phyloP scores from a whole-genome alignment of 176 grass and related monocot species.

The Avena atlantica region DNA sequence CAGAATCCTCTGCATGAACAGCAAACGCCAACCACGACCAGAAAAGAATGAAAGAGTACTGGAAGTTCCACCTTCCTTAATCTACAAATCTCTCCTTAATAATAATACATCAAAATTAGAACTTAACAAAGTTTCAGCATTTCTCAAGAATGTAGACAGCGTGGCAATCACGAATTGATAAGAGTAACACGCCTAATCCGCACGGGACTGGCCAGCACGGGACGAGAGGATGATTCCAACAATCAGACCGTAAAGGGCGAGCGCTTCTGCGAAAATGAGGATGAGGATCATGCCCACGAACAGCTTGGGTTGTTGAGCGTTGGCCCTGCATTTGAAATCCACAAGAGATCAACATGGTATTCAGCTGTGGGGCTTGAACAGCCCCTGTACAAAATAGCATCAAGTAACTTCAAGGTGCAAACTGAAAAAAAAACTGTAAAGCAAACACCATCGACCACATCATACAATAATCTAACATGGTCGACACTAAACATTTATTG shows the following conservation, averaged over 20 bases:
- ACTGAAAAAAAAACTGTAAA: background rate
- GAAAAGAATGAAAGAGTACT: constrained; percentile 39
- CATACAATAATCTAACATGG: background rate
- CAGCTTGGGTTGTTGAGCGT: constrained; percentile 79
- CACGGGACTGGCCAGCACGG: constrained; percentile 77
- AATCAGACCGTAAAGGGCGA: constrained; percentile 77
- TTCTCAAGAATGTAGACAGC: constrained; percentile 45
- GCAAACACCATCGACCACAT: background rate
- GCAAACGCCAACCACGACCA: constrained; percentile 36
- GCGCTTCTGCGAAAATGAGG: constrained; percentile 80
- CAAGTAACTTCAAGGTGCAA: background rate
- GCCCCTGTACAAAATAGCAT: background rate
- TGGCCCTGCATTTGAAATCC: constrained; percentile 52
- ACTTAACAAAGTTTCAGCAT: constrained; percentile 36
- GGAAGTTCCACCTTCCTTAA: constrained; percentile 48
- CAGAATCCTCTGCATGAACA: constrained; percentile 49
- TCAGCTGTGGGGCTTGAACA: background rate
- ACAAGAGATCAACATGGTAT: constrained; percentile 6
- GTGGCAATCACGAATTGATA: background rate
- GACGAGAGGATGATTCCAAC: constrained; percentile 87
- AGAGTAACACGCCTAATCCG: constrained; percentile 46
- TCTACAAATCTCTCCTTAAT: constrained; percentile 43
- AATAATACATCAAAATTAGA: constrained; percentile 63
- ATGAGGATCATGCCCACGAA: constrained; percentile 91
- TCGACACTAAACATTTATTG: background rate